These are phyloP conservation scores for Leishmania tarentolae DNA, from an alignment of 208 protist genomes.

Conservation along the genomic window DNA sequence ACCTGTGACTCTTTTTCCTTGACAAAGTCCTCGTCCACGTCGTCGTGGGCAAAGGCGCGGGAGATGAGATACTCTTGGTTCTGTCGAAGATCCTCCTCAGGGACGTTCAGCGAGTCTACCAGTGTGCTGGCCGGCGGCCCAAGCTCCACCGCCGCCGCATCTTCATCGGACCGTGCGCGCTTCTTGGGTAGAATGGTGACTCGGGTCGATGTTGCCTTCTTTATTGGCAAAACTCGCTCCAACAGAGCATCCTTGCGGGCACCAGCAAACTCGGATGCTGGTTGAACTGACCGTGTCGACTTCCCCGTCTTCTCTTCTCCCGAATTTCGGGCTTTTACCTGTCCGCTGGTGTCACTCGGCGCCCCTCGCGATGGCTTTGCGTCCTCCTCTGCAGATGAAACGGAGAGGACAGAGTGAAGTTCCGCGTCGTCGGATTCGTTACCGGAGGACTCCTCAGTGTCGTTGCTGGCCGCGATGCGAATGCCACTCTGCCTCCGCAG, in stretches of 20 bases:
- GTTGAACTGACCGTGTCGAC: background rate
- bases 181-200: constrained; percentile 31
- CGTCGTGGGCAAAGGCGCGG: constrained; percentile 91
- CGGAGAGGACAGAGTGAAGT: constrained; percentile 8
- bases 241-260: constrained; percentile 10
- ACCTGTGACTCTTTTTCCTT: constrained; percentile 89
- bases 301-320: background rate
- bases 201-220: constrained; percentile 22
- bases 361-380: background rate
- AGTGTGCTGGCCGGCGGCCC: background rate
- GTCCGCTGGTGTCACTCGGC: background rate
- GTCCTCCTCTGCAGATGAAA: constrained; percentile 2
- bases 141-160: background rate
- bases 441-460: constrained; percentile 12
- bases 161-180: constrained; percentile 11
- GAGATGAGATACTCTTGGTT: constrained; percentile 90
- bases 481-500: constrained; percentile 53
- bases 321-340: background rate
- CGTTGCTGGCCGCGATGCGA: constrained; percentile 15
- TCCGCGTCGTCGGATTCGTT: constrained; percentile 17
- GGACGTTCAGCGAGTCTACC: constrained; percentile 1
- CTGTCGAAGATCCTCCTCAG: constrained; percentile 39
- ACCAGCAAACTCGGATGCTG: constrained; percentile 26
- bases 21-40: constrained; percentile 91
- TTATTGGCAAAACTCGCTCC: background rate